Evolutionary conservation across 768 basidiomycete genomes (phyloP).

Genomic region (Phlebiopsis gigantea): DNA sequence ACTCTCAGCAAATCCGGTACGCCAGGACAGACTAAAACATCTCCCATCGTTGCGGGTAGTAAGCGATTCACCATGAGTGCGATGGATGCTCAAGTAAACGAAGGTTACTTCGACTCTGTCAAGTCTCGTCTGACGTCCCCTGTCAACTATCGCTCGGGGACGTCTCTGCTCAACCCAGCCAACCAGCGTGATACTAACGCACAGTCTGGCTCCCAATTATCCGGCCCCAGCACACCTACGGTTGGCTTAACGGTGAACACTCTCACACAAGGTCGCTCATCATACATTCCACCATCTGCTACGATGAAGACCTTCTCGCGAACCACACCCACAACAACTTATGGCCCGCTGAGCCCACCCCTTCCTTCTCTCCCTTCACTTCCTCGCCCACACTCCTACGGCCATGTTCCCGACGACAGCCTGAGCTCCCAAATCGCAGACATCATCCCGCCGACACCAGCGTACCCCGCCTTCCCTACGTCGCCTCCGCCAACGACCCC

Average conservation of each 20-base stretch:
- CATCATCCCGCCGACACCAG: slow-evolving; percentile 19
- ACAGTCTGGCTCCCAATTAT: slow-evolving; percentile 6
- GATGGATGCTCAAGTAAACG: slow-evolving; percentile 27
- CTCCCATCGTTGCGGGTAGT: slow-evolving; percentile 41
- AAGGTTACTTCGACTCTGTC: slow-evolving; percentile 9
- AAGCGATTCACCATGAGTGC: slow-evolving; percentile 52
- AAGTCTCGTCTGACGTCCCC: slow-evolving; percentile 14
- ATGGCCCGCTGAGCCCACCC: slow-evolving; percentile 31
- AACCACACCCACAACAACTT: slow-evolving; percentile 48
- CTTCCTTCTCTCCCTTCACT: slow-evolving; percentile 16
- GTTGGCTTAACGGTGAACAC: slow-evolving; percentile 4
- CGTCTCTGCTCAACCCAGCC: slow-evolving; percentile 26
- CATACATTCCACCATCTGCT: slow-evolving; percentile 31
- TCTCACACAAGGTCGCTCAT: slow-evolving; percentile 9
- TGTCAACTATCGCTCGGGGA: slow-evolving; percentile 26
- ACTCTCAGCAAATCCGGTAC: slow-evolving; percentile 21
- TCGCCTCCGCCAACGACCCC: slow-evolving; percentile 44
- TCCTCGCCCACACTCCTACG: slow-evolving; percentile 3
- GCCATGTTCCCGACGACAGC: slow-evolving; percentile 16
- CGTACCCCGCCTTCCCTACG: slow-evolving; percentile 61
- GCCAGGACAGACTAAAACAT: slow-evolving; percentile 26
- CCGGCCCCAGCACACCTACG: slow-evolving; percentile 8
- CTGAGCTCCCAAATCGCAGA: slow-evolving; percentile 13
- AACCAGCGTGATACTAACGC: slow-evolving; percentile 17
- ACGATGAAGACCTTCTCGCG: slow-evolving; percentile 28